Evolutionary conservation across 805 yeast species (phyloP).

Genomic region (Metschnikowia corniflorae): DNA sequence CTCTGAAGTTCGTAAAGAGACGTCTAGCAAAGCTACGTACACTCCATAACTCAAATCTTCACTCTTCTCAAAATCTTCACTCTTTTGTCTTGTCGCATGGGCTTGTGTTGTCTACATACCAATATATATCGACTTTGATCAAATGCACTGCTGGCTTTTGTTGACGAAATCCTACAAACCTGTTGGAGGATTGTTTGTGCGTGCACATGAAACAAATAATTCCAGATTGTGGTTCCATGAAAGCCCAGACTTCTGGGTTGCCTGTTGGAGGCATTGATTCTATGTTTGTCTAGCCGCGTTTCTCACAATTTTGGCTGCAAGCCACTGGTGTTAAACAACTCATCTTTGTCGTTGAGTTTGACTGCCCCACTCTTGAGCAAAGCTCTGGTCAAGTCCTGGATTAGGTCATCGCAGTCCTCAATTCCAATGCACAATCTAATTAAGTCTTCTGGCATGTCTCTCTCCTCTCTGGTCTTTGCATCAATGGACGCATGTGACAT

Average conservation of each 20-base stretch:
- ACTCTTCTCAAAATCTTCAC: no score
- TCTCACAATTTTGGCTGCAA: constrained; percentile 27
- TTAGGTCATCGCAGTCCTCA: constrained; percentile 76
- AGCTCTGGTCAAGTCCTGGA: constrained; percentile 74
- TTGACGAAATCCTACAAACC: constrained; percentile 8
- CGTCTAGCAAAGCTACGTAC: no score
- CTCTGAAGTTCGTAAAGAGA: no score
- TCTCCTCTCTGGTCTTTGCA: constrained; percentile 76
- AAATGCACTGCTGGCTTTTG: not conserved
- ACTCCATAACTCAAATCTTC: no score
- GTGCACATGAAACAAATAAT: no score
- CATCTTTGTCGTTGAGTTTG: constrained; percentile 37
- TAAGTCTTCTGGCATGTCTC: constrained; percentile 90
- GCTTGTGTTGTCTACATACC: no score
- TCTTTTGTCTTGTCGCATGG: no score
- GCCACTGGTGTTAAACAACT: constrained; percentile 37
- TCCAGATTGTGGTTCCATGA: no score
- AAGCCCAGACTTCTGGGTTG: not conserved
- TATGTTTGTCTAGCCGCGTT: no score
- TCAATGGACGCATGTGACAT: constrained; percentile 98
- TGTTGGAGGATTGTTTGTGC: constrained; percentile 12
- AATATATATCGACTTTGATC: no score
- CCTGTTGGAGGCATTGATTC: not conserved
- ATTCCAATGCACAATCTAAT: constrained; percentile 90
- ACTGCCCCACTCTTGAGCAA: constrained; percentile 62